phyloP scores from a whole-genome alignment of 352 stramenopile species.

The Thraustochytrium sp. region DNA sequence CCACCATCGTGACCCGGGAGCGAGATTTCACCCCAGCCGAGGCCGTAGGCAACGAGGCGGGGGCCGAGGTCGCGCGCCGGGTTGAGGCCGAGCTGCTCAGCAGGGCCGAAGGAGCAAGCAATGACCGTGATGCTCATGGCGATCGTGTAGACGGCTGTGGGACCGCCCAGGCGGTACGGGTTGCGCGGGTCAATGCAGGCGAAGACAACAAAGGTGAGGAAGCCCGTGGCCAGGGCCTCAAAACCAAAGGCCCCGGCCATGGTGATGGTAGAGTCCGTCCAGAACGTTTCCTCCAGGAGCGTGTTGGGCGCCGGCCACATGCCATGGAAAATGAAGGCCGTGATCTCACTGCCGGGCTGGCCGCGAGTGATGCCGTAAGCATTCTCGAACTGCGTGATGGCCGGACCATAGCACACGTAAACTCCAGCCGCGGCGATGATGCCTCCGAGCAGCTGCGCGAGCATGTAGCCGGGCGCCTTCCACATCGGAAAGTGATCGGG shows the following conservation, averaged over 20 bases:
- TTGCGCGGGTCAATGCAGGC: slow-evolving; percentile 58
- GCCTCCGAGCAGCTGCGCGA: slow-evolving; percentile 60
- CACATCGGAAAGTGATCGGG: slow-evolving; percentile 48
- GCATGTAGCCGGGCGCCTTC: slow-evolving; percentile 60
- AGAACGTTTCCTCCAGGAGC: slow-evolving; percentile 53
- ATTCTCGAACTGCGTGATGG: slow-evolving; percentile 60
- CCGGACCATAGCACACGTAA: slow-evolving; percentile 55
- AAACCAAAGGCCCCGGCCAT: slow-evolving; percentile 54
- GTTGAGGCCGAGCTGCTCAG: slow-evolving; percentile 68
- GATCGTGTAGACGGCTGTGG: neutral
- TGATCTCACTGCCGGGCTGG: neutral
- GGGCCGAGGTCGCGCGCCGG: slow-evolving; percentile 66
- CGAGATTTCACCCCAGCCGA: slow-evolving; percentile 59
- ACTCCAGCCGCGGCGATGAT: slow-evolving; percentile 57
- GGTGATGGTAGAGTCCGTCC: slow-evolving; percentile 53
- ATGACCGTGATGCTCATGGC: slow-evolving; percentile 51
- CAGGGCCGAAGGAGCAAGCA: slow-evolving; percentile 58
- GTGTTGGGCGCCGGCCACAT: slow-evolving; percentile 49
- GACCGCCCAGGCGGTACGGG: slow-evolving; percentile 48
- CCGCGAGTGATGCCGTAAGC: slow-evolving; percentile 51
- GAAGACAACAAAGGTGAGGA: slow-evolving; percentile 66
- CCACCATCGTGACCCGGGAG: slow-evolving; percentile 55
- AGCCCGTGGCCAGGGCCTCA: slow-evolving; percentile 59
- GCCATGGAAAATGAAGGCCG: neutral
- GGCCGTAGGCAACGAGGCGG: slow-evolving; percentile 50